Percentiles rank a stretch among this genome's conserved stretches.
These are phyloP conservation scores for Schrenkiella parvula DNA, from an alignment of 345 rosid genomes.

Conservation along the genomic window DNA sequence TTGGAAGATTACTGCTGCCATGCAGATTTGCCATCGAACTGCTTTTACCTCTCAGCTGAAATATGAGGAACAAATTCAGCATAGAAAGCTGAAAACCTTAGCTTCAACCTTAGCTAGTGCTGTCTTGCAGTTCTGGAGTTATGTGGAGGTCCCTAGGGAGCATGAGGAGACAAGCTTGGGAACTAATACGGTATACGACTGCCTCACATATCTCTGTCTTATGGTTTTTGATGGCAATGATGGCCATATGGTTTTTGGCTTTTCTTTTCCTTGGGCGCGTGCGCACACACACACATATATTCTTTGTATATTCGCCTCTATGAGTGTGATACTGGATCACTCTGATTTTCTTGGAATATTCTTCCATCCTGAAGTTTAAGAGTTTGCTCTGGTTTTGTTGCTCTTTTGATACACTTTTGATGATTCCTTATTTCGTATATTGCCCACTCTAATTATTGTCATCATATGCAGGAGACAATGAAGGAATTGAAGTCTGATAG, in stretches of 20 bases:
- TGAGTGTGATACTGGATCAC: neutral
- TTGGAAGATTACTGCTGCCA: conserved; percentile 96
- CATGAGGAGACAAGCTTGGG: conserved; percentile 31
- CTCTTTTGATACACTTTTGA: neutral
- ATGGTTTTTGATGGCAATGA: neutral
- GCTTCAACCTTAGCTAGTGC: conserved; percentile 65
- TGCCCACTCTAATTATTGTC: neutral
- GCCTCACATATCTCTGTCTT: neutral
- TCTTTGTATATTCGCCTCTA: neutral
- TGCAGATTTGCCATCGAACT: conserved; percentile 67
- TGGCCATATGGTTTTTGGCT: neutral
- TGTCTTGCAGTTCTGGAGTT: conserved; percentile 87
- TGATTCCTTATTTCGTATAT: neutral
- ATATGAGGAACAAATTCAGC: conserved; percentile 46
- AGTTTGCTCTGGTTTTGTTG: conserved; percentile 1
- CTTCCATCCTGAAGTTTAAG: neutral
- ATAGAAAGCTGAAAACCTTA: conserved; percentile 50
- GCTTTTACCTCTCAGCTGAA: conserved; percentile 55
- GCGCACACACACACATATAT: neutral
- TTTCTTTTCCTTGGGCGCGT: neutral
- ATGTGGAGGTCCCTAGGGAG: conserved; percentile 43
- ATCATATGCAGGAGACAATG: conserved; percentile 42
- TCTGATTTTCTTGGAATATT: neutral
- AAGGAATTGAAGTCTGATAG: conserved; percentile 34
- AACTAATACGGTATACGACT: conserved; percentile 18